Evolutionary conservation across 1,139 yeast genomes (phyloP), one percentile per base, ranked within the genome.

Genomic region (Kodamaea fungicola): DNA sequence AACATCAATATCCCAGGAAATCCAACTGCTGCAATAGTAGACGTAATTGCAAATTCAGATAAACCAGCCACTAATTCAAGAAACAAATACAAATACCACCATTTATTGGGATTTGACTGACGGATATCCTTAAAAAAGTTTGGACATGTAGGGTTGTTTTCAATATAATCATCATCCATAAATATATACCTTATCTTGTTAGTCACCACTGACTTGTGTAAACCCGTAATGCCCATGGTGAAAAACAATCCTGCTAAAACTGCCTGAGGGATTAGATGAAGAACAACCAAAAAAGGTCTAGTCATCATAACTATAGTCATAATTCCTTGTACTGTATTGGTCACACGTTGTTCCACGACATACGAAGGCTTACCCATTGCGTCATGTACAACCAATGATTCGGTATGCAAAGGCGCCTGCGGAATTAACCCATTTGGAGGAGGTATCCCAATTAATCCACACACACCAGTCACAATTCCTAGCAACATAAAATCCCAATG

Each of bases 401-500:
- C 76, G 0, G 97, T 89, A 52, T 92, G 98, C 31, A 92, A 59
- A 0, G 97, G 98, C 0, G 97, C 97, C 58, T 92, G 98, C 0
- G 98, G 98, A 30, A 92, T 90, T 28, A 92, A 67, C 0, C 98
- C 98, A 60, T 92, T 92, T 0, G 97, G 97, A 2, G 97, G 89
- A 0, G 97, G 98, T 2, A 92, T 71, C 0, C 98, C 98, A 8
- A 92, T 54, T 1, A 90, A 60, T 0, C 97, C 97, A 3, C 96
- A 72, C 2, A 90, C 57, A 0, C 96, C 95, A 0, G 97, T 92
- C 4, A 92, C 84, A 8, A 87, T 54, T 0, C 97, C 97, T 26
- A 92, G 67, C 25, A 92, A 64, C 31, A 85, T 75, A 54, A 90
- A 85, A 60, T 92, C 98, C 82, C 92, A 92, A 61, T 92, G 97